Evolutionary conservation across 768 basidiomycete species (phyloP).

Genomic region (Mycena kentingensis): DNA sequence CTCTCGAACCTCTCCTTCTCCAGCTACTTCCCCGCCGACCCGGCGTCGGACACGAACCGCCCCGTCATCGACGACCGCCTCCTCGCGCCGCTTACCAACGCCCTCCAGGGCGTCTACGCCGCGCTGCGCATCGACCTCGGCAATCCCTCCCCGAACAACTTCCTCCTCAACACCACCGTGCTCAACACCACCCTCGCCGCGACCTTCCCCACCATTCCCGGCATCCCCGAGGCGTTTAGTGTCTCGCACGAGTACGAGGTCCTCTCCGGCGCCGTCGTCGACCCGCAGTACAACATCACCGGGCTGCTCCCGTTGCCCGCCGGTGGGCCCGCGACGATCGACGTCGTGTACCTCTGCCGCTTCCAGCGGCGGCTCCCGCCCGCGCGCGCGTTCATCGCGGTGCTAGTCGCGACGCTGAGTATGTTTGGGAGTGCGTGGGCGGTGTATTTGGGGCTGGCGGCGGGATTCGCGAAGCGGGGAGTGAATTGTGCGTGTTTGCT

Average conservation of each 20-base stretch:
- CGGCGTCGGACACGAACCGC: background rate
- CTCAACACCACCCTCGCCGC: background rate
- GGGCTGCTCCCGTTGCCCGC: constrained; percentile 16
- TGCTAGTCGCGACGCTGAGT: constrained; percentile 29
- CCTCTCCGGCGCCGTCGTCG: constrained; percentile 1
- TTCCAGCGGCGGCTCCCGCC: constrained; percentile 19
- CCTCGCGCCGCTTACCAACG: constrained; percentile 20
- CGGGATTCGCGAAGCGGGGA: background rate
- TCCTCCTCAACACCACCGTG: constrained; percentile 23
- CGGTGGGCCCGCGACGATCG: constrained; percentile 23
- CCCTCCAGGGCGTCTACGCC: constrained; percentile 28
- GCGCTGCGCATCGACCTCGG: constrained; percentile 31
- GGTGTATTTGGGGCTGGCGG: constrained; percentile 3
- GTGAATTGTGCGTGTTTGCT: no score
- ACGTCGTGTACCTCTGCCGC: constrained; percentile 28
- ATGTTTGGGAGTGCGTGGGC: constrained; percentile 31
- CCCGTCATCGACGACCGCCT: constrained; percentile 11
- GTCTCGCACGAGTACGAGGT: constrained; percentile 1
- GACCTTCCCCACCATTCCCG: background rate
- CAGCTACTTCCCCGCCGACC: constrained; percentile 2
- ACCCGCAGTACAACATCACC: background rate
- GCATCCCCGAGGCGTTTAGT: background rate
- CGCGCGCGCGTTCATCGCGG: constrained; percentile 22
- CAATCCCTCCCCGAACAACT: constrained; percentile 31
- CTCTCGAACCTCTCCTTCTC: constrained; percentile 6